Conservation (phyloP, 495 filamentous ascomycete genomes). For the Daldinia decipiens region DNA sequence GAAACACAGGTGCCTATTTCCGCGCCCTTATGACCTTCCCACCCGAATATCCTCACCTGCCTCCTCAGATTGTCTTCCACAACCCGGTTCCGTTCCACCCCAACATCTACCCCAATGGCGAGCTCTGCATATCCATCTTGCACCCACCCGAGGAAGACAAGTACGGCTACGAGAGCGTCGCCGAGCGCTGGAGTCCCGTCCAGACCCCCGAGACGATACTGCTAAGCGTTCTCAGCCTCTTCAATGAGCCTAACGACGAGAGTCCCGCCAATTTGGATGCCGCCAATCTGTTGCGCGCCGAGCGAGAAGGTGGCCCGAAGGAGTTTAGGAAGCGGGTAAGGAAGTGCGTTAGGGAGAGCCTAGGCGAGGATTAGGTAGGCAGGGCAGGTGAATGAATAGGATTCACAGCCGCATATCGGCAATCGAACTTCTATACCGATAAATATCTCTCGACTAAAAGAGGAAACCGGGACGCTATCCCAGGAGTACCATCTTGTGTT, state of each 20-base stretch:
- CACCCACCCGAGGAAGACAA: constrained; percentile 97
- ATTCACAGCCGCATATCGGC: not conserved
- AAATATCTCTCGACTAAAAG: not conserved
- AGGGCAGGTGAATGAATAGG: not conserved
- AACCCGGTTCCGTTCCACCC: constrained; percentile 89
- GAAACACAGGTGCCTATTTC: constrained; percentile 81
- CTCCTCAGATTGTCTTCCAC: constrained; percentile 92
- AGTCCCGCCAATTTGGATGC: constrained; percentile 96
- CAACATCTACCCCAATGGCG: constrained; percentile 90
- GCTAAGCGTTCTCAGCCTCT: constrained; percentile 90
- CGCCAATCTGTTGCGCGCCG: constrained; percentile 84
- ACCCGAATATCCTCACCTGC: constrained; percentile 84
- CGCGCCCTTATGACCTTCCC: constrained; percentile 83
- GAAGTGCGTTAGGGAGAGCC: constrained; percentile 82
- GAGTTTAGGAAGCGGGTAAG: constrained; percentile 82
- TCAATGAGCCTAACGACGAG: constrained; percentile 93
- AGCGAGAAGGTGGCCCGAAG: constrained; percentile 66
- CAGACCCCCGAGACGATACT: constrained; percentile 97
- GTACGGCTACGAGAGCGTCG: constrained; percentile 92
- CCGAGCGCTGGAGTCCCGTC: constrained; percentile 95
- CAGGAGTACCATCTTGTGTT: not conserved
- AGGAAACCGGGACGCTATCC: not conserved
- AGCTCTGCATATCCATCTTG: constrained; percentile 96
- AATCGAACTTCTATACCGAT: not conserved
- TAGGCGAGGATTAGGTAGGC: constrained; percentile 69